A percentile compares a stretch with the other conserved stretches of the same genome.
Evolutionary conservation across 2,329 filamentous ascomycete species (phyloP).

Genomic region (Tolypocladium sp.): DNA sequence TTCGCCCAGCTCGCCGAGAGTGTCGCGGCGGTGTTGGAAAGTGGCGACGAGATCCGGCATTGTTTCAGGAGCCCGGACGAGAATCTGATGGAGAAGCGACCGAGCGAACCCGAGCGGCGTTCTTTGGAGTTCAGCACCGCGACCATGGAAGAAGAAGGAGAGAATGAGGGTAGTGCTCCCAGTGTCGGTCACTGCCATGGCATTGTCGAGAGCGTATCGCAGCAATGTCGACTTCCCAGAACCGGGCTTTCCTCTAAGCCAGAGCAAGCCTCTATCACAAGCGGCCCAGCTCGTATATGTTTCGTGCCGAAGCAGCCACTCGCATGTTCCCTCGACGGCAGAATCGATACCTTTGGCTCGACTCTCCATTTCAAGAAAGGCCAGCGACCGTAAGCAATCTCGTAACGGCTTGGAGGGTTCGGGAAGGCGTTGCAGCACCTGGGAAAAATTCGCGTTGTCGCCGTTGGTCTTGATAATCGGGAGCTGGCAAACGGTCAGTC

Average conservation of each 20-base stretch:
- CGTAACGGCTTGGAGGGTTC: no score
- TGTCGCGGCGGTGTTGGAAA: conserved; percentile 6
- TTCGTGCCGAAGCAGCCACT: conserved; percentile 20
- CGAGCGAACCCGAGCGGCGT: conserved; percentile 22
- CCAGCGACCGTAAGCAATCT: conserved; percentile 19
- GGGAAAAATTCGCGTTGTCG: not conserved
- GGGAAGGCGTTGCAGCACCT: not conserved
- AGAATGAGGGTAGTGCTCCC: not conserved
- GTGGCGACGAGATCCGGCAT: conserved; percentile 7
- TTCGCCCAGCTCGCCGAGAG: conserved; percentile 6
- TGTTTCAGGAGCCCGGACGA: conserved; percentile 13
- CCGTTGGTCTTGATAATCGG: no score
- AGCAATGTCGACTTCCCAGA: conserved; percentile 31
- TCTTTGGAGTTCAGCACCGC: conserved; percentile 21
- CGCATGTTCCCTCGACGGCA: conserved; percentile 16
- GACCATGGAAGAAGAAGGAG: conserved; percentile 26
- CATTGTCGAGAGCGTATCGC: conserved; percentile 17
- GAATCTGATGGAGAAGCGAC: conserved; percentile 22
- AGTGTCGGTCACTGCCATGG: not conserved
- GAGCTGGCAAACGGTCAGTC: no score
- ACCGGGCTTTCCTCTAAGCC: conserved; percentile 31
- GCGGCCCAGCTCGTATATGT: conserved; percentile 17
- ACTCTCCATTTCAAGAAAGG: conserved; percentile 17
- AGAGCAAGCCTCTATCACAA: conserved; percentile 19
- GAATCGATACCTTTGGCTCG: conserved; percentile 14